These are phyloP conservation scores for Hypoxylon sp. DNA, from an alignment of 2,329 filamentous ascomycete genomes.

Conservation along the genomic window DNA sequence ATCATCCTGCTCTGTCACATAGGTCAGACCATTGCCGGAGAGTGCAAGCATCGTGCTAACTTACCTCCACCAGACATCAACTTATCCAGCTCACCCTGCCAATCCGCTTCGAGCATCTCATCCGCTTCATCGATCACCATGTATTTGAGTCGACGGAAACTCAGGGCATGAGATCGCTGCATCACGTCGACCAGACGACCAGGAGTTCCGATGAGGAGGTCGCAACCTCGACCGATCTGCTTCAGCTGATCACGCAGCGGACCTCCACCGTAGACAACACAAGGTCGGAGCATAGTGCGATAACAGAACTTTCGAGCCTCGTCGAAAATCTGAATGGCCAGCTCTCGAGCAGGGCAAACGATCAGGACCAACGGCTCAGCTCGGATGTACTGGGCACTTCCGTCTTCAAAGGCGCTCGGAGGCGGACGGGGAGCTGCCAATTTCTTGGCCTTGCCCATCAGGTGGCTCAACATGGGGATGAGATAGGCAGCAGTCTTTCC, in stretches of 20 bases:
- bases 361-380: slow-evolving; percentile 91
- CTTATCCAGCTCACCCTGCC: slow-evolving; percentile 76
- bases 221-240: slow-evolving; percentile 83
- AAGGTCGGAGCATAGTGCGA: slow-evolving; percentile 90
- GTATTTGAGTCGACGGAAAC: slow-evolving; percentile 78
- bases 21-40: slow-evolving; percentile 35
- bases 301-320: slow-evolving; percentile 94
- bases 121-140: slow-evolving; percentile 93
- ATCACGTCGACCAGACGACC: slow-evolving; percentile 89
- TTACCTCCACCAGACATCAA: slow-evolving; percentile 84
- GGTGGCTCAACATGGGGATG: slow-evolving; percentile 83
- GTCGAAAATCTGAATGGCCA: slow-evolving; percentile 94
- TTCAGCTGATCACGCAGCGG: slow-evolving; percentile 73
- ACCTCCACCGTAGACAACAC: slow-evolving; percentile 86
- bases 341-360: slow-evolving; percentile 85
- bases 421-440: slow-evolving; percentile 80
- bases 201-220: slow-evolving; percentile 86
- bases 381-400: slow-evolving; percentile 58
- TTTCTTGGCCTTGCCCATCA: slow-evolving; percentile 97
- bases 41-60: slow-evolving; percentile 40
- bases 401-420: slow-evolving; percentile 61
- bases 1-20: slow-evolving; percentile 72
- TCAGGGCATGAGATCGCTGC: slow-evolving; percentile 71
- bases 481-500: slow-evolving; percentile 96
- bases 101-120: slow-evolving; percentile 83